Evolutionary conservation across 2,329 filamentous ascomycete genomes (phyloP), one percentile per base, ranked within the genome.

Genomic region (Ascochyta pisi): DNA sequence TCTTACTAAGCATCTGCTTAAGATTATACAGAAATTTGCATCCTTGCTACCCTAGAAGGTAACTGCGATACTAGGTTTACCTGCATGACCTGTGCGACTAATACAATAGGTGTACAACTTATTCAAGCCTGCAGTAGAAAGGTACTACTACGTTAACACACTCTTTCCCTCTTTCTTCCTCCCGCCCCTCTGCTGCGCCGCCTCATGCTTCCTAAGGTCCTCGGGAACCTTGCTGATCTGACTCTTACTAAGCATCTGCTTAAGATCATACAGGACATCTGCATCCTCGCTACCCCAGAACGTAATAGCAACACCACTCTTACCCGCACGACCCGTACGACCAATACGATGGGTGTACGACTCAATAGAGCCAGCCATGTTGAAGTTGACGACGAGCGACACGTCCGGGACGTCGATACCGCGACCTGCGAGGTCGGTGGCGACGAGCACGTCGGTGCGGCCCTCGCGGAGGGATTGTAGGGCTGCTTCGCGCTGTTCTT

Each of bases 381-480:
- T 99, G 85, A 98, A 99, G 81, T 99, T 99, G 74, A 99, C 84
- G 54, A 99, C 95, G 57, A 99, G 84, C 60, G 86, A 91, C 37
- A 99, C 95, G 71, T 98, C 95, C 0, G 90, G 88, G 4, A 99
- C 93, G 77, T 99, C 95, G 75, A 99, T 97, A 91, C 95, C 95
- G 82, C 95, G 88, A 61, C 94, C 95, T 1, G 95, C 95, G 54
- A 99, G 81, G 78, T 99, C 95, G 1, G 95, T 99, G 0, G 95
- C 95, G 48, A 99, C 95, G 34, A 99, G 85, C 0, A 99, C 91
- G 60, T 96, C 89, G 0, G 90, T 91, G 46, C 85, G 80, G 31
- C 92, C 92, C 39, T 86, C 86, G 33, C 93, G 90, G 24, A 99
- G 84, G n/a, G 90, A 90, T 13, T 86, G 88, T 27, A 99, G 84